Base-by-base conservation (phyloP, 768 basidiomycete species). In the Tulasnella sp. region DNA sequence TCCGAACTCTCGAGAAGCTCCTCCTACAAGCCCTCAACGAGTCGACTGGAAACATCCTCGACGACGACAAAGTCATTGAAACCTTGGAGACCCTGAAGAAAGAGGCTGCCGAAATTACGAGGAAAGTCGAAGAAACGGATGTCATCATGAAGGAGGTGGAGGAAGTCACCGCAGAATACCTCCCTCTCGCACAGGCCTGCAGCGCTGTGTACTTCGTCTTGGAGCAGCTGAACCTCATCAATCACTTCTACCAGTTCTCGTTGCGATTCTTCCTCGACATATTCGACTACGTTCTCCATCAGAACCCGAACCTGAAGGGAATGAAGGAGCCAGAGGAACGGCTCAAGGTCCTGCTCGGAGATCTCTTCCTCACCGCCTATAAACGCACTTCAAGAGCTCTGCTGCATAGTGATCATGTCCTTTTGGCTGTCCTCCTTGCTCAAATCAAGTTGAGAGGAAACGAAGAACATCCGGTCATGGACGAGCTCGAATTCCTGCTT, bases 201-300 rank as follows among this genome's bases (percentile, higher is more conserved):
- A 97, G 96, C 83, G 91, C 95, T 0, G 91, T 98, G 61, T 99
- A 94, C 89, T 99, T 99, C 86, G 93, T 97, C 78, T 87, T 99
- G 81, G 97, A 99, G 82, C 96, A 98, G 82, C 88, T 99, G 73
- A 92, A 94, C 83, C 88, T 92, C 75, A 90, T 98, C 86, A 95
- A 97, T 82, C 97, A 98, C 85, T 99, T 99, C 87, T 99, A 99
- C 83, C 95, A 98, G 84, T 99, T 99, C 87, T 99, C 98, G 1
- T 88, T 99, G 70, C 92, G 88, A 39, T 98, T 97, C 88, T 99
- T 99, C 92, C 89, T 99, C 79, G 97, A 98, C 83, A 97, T 98
- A 82, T 99, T 99, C 85, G 95, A 99, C 85, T 94, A 93, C 81
- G 91, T 97, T 78, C 89, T 99, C 10, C 92, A 93, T 81, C 91